phyloP scores from a whole-genome alignment of 257 asterid genomes.

The Solanum dulcamara region DNA sequence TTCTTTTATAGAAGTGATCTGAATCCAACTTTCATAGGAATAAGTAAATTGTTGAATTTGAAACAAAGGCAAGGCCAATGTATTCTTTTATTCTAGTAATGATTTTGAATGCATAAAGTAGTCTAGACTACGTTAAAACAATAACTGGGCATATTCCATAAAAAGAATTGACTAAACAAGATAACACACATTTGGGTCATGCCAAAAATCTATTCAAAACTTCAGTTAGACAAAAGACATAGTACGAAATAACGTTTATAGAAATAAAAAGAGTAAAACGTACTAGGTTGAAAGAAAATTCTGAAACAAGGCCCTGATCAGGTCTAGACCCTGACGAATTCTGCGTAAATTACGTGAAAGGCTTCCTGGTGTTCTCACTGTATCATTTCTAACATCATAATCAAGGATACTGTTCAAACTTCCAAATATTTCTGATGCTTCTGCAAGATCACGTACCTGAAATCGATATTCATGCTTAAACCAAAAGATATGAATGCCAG shows the following conservation, averaged over 20 bases:
- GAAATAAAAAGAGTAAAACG: neutral
- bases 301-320: slow-evolving; percentile 68
- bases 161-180: neutral
- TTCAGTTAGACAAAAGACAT: neutral
- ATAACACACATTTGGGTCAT: neutral
- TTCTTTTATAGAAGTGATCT: neutral
- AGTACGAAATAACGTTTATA: neutral
- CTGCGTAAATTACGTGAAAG: slow-evolving; percentile 84
- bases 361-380: slow-evolving; percentile 77
- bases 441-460: slow-evolving; percentile 68
- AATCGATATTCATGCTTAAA: neutral
- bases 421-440: slow-evolving; percentile 45
- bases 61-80: neutral
- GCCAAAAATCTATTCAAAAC: neutral
- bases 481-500: neutral
- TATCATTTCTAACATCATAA: slow-evolving; percentile 38
- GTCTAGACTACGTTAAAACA: neutral
- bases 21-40: neutral
- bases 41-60: neutral
- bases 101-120: neutral
- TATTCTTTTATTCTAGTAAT: neutral
- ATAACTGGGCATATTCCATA: neutral
- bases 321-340: slow-evolving; percentile 97
- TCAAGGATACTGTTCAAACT: slow-evolving; percentile 53
- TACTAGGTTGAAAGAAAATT: slow-evolving; percentile 73